Conservation (phyloP, 306 rosid species). For the Casuarina cunninghamiana region DNA sequence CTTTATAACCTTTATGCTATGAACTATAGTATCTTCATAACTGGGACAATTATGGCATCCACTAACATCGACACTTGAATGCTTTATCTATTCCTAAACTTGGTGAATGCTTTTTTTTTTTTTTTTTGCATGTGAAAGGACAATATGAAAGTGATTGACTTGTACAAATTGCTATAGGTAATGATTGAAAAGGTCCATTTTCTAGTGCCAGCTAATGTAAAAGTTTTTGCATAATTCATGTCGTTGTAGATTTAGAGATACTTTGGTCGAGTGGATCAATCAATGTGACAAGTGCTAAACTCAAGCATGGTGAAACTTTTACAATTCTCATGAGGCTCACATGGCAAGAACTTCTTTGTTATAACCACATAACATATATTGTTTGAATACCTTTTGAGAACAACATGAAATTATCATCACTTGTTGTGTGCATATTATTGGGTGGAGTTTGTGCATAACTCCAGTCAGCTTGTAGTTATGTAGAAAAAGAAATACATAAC, state of each 20-base stretch:
- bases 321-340: not conserved
- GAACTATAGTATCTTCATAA: too few species aligned
- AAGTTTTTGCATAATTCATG: too few species aligned
- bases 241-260: too few species aligned
- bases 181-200: not conserved
- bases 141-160: not conserved
- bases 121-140: not conserved
- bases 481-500: too few species aligned
- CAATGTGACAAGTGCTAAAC: too few species aligned
- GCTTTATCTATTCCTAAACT: not conserved
- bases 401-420: not conserved
- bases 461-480: too few species aligned
- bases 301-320: too few species aligned
- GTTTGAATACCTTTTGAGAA: not conserved
- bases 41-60: not conserved
- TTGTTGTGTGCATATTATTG: not conserved
- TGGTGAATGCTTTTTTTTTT: too few species aligned
- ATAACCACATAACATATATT: not conserved
- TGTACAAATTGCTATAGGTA: not conserved
- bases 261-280: too few species aligned
- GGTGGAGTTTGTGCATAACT: too few species aligned
- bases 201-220: too few species aligned
- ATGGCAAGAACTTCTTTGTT: not conserved
- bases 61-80: not conserved
- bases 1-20: too few species aligned